These are phyloP conservation scores for Komagataella phaffii DNA, from an alignment of 805 yeast species.

Conservation along the genomic window DNA sequence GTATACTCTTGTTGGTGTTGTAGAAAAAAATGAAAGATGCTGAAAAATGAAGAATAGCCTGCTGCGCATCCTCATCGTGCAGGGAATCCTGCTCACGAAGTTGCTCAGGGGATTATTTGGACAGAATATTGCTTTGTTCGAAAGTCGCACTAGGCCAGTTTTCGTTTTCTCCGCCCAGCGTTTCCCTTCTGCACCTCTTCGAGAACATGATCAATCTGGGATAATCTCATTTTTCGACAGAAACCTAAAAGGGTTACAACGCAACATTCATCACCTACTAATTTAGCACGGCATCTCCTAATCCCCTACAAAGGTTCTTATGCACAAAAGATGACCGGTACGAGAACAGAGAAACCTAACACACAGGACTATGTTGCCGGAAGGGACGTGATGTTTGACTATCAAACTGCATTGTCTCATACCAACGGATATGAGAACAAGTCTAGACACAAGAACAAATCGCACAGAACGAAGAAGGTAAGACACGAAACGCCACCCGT, in stretches of 20 bases:
- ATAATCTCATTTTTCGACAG: background rate
- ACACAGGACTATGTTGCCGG: constrained; percentile 14
- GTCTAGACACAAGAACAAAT: constrained; percentile 7
- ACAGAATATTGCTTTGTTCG: background rate
- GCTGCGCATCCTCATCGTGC: too few relatives aligned
- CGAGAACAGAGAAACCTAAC: background rate
- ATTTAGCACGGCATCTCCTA: background rate
- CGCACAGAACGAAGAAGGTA: constrained; percentile 6
- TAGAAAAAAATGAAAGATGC: too few relatives aligned
- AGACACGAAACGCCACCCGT: background rate
- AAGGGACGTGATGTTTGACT: constrained; percentile 17
- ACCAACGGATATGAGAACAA: background rate
- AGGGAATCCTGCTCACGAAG: background rate
- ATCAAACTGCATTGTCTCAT: constrained; percentile 4
- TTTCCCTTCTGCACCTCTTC: background rate
- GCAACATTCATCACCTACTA: background rate
- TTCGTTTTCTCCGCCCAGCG: background rate
- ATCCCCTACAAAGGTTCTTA: background rate
- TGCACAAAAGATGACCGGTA: background rate
- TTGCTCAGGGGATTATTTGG: background rate
- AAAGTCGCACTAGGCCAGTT: background rate
- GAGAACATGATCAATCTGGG: background rate
- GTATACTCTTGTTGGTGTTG: background rate
- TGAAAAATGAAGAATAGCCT: too few relatives aligned
- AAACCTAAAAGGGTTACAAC: background rate